Evolutionary conservation across 2,329 filamentous ascomycete genomes (phyloP).

Genomic region (Pyrenophora seminiperda): DNA sequence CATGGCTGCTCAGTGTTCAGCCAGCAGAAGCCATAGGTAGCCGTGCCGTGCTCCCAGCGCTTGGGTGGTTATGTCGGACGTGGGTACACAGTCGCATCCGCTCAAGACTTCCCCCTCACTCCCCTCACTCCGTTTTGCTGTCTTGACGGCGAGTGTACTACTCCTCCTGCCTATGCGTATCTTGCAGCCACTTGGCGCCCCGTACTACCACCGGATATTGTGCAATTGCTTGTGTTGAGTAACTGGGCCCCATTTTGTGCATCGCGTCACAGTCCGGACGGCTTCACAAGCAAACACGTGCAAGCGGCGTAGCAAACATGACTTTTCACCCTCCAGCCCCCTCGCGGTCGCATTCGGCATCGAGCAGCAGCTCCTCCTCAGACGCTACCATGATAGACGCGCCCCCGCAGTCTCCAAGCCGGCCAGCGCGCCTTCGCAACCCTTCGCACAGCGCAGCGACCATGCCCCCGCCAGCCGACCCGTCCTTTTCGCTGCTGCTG

Average conservation of each 20-base stretch:
- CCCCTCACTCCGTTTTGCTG: not conserved
- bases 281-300: conserved; percentile 8
- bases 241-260: not conserved
- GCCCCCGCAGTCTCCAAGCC: conserved; percentile 30
- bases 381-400: conserved; percentile 45
- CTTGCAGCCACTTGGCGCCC: not conserved
- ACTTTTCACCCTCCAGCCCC: conserved; percentile 38
- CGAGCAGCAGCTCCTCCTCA: conserved; percentile 36
- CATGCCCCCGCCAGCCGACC: conserved; percentile 16
- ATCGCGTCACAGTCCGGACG: conserved; percentile 10
- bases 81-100: conserved; percentile 7
- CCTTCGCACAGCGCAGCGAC: conserved; percentile 23
- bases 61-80: conserved; percentile 8
- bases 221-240: no score
- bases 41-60: conserved; percentile 8
- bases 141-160: conserved; percentile 1
- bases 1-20: not conserved
- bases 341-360: conserved; percentile 39
- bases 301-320: conserved; percentile 24
- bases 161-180: not conserved
- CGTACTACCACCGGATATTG: not conserved
- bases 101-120: conserved; percentile 8
- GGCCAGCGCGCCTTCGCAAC: conserved; percentile 37
- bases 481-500: conserved; percentile 41
- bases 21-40: not conserved